These are phyloP conservation scores for Thraustochytrium striatum DNA, from an alignment of 352 stramenopile genomes.

Conservation along the genomic window DNA sequence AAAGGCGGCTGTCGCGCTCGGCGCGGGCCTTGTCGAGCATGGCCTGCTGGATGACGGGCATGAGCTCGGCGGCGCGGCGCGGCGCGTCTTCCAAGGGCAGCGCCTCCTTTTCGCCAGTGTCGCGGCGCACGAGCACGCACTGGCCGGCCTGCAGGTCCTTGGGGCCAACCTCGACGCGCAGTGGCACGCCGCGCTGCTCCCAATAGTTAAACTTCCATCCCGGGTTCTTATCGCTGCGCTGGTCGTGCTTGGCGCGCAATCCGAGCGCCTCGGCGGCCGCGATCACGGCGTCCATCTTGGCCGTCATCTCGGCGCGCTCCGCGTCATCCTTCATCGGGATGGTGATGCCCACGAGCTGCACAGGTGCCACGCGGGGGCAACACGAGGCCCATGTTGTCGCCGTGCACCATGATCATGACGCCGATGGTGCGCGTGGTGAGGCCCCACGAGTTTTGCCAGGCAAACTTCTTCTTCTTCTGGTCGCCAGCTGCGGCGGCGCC, in stretches of 20 bases:
- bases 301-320: conserved; percentile 56
- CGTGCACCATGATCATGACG: conserved; percentile 99
- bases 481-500: background rate
- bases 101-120: conserved; percentile 63
- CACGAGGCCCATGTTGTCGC: conserved; percentile 98
- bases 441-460: conserved; percentile 97
- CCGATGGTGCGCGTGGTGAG: conserved; percentile 97
- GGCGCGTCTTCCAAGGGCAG: conserved; percentile 50
- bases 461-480: conserved; percentile 58
- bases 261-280: conserved; percentile 60
- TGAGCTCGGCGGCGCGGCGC: conserved; percentile 47
- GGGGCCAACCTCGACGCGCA: conserved; percentile 95
- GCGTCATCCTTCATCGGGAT: conserved; percentile 83
- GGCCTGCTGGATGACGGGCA: conserved; percentile 88
- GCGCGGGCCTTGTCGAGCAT: conserved; percentile 90
- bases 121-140: conserved; percentile 85
- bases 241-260: conserved; percentile 90
- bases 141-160: conserved; percentile 90
- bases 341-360: conserved; percentile 70
- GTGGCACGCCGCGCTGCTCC: conserved; percentile 98
- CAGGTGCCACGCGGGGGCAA: conserved; percentile 92
- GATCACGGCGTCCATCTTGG: conserved; percentile 31
- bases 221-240: conserved; percentile 82
- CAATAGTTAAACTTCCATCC: conserved; percentile 99
- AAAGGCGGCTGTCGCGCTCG: conserved; percentile 86